These are phyloP conservation scores for Echium plantagineum DNA, from an alignment of 257 asterid genomes.

Conservation along the genomic window DNA sequence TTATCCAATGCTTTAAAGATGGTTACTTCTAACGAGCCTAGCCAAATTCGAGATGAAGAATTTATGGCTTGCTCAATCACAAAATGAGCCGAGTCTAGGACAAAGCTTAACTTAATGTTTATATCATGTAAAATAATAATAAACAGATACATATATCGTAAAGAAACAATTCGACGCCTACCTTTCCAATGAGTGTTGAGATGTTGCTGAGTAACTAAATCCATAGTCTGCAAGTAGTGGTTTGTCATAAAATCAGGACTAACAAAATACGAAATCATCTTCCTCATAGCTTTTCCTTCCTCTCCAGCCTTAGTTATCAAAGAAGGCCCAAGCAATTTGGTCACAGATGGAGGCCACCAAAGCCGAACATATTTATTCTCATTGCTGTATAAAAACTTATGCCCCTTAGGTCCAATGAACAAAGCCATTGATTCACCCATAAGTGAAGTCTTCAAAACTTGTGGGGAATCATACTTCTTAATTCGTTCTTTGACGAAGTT, in stretches of 20 bases:
- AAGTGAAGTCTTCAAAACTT: slow-evolving; percentile 33
- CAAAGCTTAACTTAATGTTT: too few relatives aligned
- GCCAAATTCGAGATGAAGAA: too few relatives aligned
- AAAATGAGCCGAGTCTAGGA: too few relatives aligned
- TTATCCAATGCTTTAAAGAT: too few relatives aligned
- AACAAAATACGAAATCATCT: slow-evolving; percentile 42
- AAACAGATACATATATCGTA: too few relatives aligned
- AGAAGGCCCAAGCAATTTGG: slow-evolving; percentile 41
- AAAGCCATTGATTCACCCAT: slow-evolving; percentile 44
- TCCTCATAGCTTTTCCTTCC: slow-evolving; percentile 52
- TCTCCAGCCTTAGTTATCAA: slow-evolving; percentile 42
- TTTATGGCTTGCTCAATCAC: too few relatives aligned
- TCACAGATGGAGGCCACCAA: slow-evolving; percentile 3
- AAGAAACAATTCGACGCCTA: not conserved
- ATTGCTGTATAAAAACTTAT: slow-evolving; percentile 1
- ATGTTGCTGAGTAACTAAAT: slow-evolving; percentile 46
- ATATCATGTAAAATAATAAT: too few relatives aligned
- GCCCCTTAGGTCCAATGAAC: slow-evolving; percentile 28
- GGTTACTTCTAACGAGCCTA: too few relatives aligned
- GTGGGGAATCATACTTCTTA: slow-evolving; percentile 20
- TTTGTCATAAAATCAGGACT: slow-evolving; percentile 51
- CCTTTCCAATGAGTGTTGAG: slow-evolving; percentile 39
- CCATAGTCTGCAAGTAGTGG: slow-evolving; percentile 49
- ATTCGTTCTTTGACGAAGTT: slow-evolving; percentile 22
- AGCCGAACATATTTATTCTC: not conserved